A percentile compares a stretch with the other conserved stretches of the same genome.
Evolutionary conservation across 2,329 filamentous ascomycete genomes (phyloP).

Genomic region (Alternaria sp.): DNA sequence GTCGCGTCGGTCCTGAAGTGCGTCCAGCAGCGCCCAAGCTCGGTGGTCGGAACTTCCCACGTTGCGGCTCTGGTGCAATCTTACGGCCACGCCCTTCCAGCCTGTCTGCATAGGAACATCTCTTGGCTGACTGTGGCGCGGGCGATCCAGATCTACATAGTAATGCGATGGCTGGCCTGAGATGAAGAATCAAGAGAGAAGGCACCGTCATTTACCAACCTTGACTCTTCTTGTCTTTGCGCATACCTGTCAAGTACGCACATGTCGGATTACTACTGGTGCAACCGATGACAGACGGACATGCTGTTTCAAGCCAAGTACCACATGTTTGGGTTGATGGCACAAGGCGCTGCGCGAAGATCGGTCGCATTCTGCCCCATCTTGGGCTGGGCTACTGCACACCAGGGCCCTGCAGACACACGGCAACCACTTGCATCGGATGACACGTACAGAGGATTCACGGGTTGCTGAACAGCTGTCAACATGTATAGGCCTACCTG

Average conservation of each 20-base stretch:
- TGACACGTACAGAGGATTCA: background rate
- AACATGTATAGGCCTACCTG: constrained; percentile 14
- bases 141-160: constrained; percentile 2
- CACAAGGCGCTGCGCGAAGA: constrained; percentile 18
- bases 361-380: constrained; percentile 20
- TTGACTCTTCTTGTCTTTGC: background rate
- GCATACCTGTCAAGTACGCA: background rate
- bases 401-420: constrained; percentile 4
- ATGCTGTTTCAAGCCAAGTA: background rate
- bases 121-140: background rate
- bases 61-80: constrained; percentile 5
- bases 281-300: background rate
- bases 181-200: background rate
- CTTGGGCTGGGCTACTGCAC: constrained; percentile 7
- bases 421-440: background rate
- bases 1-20: constrained; percentile 1
- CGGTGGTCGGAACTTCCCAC: background rate
- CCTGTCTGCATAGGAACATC: background rate
- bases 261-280: background rate
- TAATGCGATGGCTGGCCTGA: background rate
- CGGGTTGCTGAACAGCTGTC: background rate
- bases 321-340: constrained; percentile 9
- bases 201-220: background rate
- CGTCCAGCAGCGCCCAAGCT: background rate
- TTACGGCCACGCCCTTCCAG: background rate